A percentile compares a stretch with the other conserved stretches of the same genome.
These are phyloP conservation scores for Hanseniaspora jakobsenii DNA, from an alignment of 805 yeast genomes.

Conservation along the genomic window DNA sequence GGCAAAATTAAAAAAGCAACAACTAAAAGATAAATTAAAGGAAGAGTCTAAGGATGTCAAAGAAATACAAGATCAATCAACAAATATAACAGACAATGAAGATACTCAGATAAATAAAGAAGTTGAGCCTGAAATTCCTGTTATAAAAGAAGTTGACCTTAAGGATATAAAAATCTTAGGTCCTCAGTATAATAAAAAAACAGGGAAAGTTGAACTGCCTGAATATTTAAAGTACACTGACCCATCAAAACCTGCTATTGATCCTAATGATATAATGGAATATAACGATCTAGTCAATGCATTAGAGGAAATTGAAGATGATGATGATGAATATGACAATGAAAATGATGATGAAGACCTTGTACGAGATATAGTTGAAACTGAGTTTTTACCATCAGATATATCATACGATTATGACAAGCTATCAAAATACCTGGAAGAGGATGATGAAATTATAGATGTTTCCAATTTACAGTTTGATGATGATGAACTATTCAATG, in stretches of 20 bases:
- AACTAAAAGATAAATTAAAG: not conserved
- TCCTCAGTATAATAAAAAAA: slow-evolving; percentile 2
- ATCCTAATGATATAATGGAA: slow-evolving; percentile 23
- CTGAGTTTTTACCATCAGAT: slow-evolving; percentile 2
- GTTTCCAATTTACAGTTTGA: slow-evolving; percentile 17
- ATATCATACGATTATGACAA: slow-evolving; percentile 13
- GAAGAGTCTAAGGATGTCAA: not conserved
- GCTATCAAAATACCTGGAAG: slow-evolving; percentile 12
- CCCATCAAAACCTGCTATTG: slow-evolving; percentile 18
- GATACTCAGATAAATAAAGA: slow-evolving; percentile 16
- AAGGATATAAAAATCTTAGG: slow-evolving; percentile 15
- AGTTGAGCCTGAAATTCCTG: slow-evolving; percentile 14
- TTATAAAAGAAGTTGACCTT: slow-evolving; percentile 16
- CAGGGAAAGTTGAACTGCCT: slow-evolving; percentile 6
- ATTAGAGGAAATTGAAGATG: slow-evolving; percentile 19
- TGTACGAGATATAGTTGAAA: not conserved
- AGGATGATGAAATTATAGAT: slow-evolving; percentile 15
- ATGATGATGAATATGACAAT: slow-evolving; percentile 20
- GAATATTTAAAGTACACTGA: slow-evolving; percentile 14
- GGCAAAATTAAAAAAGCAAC: not conserved
- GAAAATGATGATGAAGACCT: not conserved
- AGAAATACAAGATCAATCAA: not conserved
- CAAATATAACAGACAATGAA: not conserved
- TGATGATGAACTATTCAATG: slow-evolving; percentile 20
- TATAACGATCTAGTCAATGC: slow-evolving; percentile 25